Evolutionary conservation across 148 eudicot species (phyloP).

Genomic region (Cornus florida): DNA sequence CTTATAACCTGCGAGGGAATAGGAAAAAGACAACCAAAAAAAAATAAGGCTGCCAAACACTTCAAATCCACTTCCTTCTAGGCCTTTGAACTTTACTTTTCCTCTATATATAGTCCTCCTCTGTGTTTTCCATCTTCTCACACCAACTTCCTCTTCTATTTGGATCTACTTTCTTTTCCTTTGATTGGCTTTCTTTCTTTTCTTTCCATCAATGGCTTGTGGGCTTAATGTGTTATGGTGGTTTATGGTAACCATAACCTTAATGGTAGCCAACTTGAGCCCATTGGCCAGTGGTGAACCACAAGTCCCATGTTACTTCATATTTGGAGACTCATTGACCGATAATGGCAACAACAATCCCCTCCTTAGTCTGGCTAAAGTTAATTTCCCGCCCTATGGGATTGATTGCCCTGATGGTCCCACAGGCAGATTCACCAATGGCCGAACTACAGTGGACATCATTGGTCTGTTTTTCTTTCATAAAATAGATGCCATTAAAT

Average conservation of each 20-base stretch:
- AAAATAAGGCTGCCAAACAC: no score
- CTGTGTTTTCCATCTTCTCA: not conserved
- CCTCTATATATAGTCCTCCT: no score
- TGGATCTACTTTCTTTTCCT: not conserved
- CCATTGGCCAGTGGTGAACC: slow-evolving; percentile 6
- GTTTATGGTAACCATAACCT: not conserved
- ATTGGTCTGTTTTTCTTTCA: slow-evolving; percentile 16
- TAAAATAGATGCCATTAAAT: no score
- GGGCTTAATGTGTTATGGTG: not conserved
- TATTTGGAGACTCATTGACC: slow-evolving; percentile 39
- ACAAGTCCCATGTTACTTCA: slow-evolving; percentile 42
- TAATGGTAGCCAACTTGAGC: not conserved
- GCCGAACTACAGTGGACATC: slow-evolving; percentile 27
- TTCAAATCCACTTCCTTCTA: no score
- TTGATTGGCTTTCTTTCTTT: not conserved
- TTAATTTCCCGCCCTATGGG: slow-evolving; percentile 41
- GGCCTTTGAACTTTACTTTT: no score
- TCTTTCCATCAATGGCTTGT: not conserved
- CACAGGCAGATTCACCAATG: slow-evolving; percentile 34
- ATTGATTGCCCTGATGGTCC: slow-evolving; percentile 41
- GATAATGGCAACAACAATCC: slow-evolving; percentile 47
- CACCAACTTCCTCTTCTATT: not conserved
- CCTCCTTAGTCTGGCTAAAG: slow-evolving; percentile 19
- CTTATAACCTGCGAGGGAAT: no score
- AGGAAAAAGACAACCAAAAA: no score